These are phyloP conservation scores for Canavalia gladiata DNA, from an alignment of 306 rosid genomes.

Conservation along the genomic window DNA sequence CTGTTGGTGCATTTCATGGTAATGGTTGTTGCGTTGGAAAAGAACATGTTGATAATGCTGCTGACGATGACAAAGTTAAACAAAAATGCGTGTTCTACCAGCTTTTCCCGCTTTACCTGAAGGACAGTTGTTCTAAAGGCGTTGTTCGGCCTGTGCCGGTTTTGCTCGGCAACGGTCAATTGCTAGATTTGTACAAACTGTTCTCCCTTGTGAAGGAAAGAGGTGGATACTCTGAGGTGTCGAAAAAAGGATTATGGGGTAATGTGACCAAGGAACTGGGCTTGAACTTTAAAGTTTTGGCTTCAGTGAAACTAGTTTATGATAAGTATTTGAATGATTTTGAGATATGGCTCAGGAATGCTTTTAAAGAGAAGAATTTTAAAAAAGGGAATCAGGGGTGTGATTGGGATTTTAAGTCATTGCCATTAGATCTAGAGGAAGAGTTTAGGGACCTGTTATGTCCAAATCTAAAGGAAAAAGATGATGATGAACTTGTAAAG, in stretches of 20 bases:
- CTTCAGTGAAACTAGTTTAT: constrained; percentile 68
- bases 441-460: constrained; percentile 61
- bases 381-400: constrained; percentile 54
- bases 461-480: constrained; percentile 46
- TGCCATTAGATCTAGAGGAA: constrained; percentile 62
- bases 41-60: constrained; percentile 43
- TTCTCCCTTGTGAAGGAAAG: constrained; percentile 66
- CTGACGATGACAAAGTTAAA: constrained; percentile 47
- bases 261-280: constrained; percentile 64
- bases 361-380: constrained; percentile 49
- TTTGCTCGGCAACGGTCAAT: constrained; percentile 63
- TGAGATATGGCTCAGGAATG: constrained; percentile 68
- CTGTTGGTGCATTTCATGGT: constrained; percentile 46
- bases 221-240: constrained; percentile 75
- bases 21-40: constrained; percentile 41
- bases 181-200: constrained; percentile 73
- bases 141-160: constrained; percentile 69
- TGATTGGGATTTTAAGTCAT: constrained; percentile 44
- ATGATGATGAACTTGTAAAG: constrained; percentile 42
- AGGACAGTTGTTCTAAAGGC: constrained; percentile 59
- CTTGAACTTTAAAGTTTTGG: constrained; percentile 53
- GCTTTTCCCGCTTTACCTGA: constrained; percentile 57
- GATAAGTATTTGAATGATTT: constrained; percentile 72
- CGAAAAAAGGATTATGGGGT: constrained; percentile 70
- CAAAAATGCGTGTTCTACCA: constrained; percentile 63